phyloP scores from a whole-genome alignment of 805 yeast genomes.

The Wickerhamomyces silvicola region DNA sequence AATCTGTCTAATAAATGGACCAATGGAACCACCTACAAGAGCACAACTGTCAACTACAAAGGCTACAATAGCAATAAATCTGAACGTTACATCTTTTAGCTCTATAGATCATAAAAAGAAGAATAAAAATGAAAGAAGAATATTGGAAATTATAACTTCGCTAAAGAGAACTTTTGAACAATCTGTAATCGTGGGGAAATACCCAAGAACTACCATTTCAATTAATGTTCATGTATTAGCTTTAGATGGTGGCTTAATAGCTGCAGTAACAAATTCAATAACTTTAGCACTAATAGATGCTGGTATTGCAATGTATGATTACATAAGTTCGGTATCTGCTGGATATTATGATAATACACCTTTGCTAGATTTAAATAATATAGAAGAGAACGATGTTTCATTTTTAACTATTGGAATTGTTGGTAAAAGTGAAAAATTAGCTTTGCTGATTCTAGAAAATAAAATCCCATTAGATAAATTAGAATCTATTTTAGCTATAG shows the following conservation, averaged over 20 bases:
- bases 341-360: slow-evolving; percentile 78
- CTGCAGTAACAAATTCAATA: slow-evolving; percentile 76
- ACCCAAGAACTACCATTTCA: slow-evolving; percentile 79
- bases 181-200: slow-evolving; percentile 64
- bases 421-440: slow-evolving; percentile 75
- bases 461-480: slow-evolving; percentile 77
- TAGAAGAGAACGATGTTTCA: slow-evolving; percentile 83
- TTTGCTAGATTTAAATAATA: slow-evolving; percentile 69
- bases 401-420: slow-evolving; percentile 76
- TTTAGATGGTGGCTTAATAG: slow-evolving; percentile 84
- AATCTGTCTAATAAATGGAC: slow-evolving; percentile 81
- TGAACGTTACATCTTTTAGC: slow-evolving; percentile 77
- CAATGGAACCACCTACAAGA: slow-evolving; percentile 68
- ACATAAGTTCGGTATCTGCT: slow-evolving; percentile 71
- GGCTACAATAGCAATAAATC: slow-evolving; percentile 55
- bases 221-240: slow-evolving; percentile 72
- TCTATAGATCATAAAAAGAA: slow-evolving; percentile 69
- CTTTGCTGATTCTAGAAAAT: slow-evolving; percentile 73
- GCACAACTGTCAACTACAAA: slow-evolving; percentile 43
- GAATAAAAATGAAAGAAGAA: slow-evolving; percentile 60
- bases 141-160: slow-evolving; percentile 59
- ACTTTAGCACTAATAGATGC: slow-evolving; percentile 92
- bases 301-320: slow-evolving; percentile 90
- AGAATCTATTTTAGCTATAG: slow-evolving; percentile 70
- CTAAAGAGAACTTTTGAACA: slow-evolving; percentile 67